These are phyloP conservation scores for Xylaria palmicola DNA, from an alignment of 495 filamentous ascomycete genomes.

Conservation along the genomic window DNA sequence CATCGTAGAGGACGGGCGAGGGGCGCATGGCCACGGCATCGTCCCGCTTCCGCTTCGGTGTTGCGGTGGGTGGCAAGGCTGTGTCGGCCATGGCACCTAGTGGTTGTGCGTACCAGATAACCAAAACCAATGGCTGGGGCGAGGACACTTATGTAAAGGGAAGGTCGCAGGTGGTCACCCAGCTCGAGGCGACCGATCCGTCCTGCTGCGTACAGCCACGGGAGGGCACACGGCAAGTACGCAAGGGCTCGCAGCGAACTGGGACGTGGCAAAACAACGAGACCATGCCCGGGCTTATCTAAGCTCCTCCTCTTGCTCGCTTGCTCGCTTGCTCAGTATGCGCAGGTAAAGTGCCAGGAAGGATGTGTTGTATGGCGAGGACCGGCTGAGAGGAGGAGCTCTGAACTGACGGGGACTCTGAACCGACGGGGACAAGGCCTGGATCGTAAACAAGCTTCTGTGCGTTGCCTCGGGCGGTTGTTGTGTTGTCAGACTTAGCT, in stretches of 20 bases:
- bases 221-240: background rate
- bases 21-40: constrained; percentile 24
- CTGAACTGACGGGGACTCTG: too few species aligned
- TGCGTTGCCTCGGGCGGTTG: too few species aligned
- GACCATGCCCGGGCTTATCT: too few species aligned
- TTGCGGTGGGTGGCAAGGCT: constrained; percentile 23
- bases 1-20: constrained; percentile 14
- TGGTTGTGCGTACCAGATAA: background rate
- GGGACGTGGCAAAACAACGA: background rate
- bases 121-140: background rate
- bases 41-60: constrained; percentile 51
- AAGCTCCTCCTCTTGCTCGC: too few species aligned
- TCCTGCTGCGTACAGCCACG: background rate
- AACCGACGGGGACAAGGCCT: too few species aligned
- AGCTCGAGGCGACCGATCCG: background rate
- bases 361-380: background rate
- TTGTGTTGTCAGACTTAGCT: too few species aligned
- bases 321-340: too few species aligned
- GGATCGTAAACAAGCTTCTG: too few species aligned
- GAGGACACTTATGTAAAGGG: background rate
- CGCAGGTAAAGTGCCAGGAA: too few species aligned
- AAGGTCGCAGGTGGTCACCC: background rate
- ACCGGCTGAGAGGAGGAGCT: background rate
- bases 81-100: constrained; percentile 24
- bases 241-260: background rate